A percentile compares a stretch with the other conserved stretches of the same genome.
These are phyloP conservation scores for Niveomyces coronatus DNA, from an alignment of 2,329 filamentous ascomycete species.

Conservation along the genomic window DNA sequence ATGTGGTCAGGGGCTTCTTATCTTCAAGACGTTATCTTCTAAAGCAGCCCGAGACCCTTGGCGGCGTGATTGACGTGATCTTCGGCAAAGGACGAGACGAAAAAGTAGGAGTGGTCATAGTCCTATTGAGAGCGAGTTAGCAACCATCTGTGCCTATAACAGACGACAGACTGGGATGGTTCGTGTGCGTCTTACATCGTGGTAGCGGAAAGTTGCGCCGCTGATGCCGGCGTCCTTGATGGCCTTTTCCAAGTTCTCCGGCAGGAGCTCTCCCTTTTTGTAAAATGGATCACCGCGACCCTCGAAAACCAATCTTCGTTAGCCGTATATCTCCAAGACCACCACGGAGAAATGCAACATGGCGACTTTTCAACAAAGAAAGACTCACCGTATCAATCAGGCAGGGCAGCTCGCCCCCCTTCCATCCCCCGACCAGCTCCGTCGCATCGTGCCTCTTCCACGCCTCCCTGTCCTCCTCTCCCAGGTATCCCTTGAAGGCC, in stretches of 20 bases:
- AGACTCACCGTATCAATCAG: constrained; percentile 74
- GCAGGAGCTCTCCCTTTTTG: constrained; percentile 82
- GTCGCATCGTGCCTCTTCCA: constrained; percentile 92
- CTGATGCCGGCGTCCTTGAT: constrained; percentile 64
- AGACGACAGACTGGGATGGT: background rate
- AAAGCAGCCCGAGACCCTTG: constrained; percentile 53
- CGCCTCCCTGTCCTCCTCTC: constrained; percentile 56
- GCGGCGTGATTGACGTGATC: constrained; percentile 90
- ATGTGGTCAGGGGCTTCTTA: too few species aligned
- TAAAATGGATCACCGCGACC: constrained; percentile 96
- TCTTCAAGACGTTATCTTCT: constrained; percentile 1
- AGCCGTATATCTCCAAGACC: background rate
- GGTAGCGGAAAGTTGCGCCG: constrained; percentile 71
- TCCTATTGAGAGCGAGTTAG: constrained; percentile 39
- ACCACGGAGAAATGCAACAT: background rate
- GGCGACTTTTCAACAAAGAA: background rate
- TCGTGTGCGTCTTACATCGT: constrained; percentile 45
- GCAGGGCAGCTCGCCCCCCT: constrained; percentile 58
- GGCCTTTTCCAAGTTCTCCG: constrained; percentile 81
- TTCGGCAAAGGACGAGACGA: constrained; percentile 81
- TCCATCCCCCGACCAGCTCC: constrained; percentile 71
- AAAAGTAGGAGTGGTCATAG: constrained; percentile 97
- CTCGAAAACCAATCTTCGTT: constrained; percentile 26
- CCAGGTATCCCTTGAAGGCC: constrained; percentile 86
- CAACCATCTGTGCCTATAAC: background rate